These are phyloP conservation scores for Salvia sclarea DNA, from an alignment of 305 asterid genomes.

Conservation along the genomic window DNA sequence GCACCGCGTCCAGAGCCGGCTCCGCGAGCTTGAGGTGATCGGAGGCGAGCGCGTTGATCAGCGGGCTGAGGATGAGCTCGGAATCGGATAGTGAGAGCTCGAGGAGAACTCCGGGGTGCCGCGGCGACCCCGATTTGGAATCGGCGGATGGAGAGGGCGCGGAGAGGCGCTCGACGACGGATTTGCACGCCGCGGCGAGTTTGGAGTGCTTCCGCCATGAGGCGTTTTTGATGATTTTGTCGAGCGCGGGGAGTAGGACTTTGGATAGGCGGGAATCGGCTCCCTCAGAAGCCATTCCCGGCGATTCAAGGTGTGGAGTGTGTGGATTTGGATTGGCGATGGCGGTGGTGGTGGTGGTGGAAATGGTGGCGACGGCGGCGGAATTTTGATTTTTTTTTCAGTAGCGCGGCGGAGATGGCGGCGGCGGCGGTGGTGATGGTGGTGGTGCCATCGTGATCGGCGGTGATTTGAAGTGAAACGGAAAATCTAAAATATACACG, in stretches of 20 bases:
- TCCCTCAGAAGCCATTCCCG: constrained; percentile 99
- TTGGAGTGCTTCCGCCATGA: constrained; percentile 96
- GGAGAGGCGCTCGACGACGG: constrained; percentile 69
- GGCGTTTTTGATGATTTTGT: constrained; percentile 81
- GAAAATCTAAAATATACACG: constrained; percentile 8
- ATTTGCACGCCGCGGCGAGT: constrained; percentile 83
- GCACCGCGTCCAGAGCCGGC: constrained; percentile 87
- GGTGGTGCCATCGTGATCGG: constrained; percentile 22
- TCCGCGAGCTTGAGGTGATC: constrained; percentile 73
- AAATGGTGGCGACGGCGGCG: background rate
- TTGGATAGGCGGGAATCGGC: constrained; percentile 87
- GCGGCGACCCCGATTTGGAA: constrained; percentile 54
- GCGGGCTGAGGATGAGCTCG: constrained; percentile 73
- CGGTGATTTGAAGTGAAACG: constrained; percentile 29
- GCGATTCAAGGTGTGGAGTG: constrained; percentile 29
- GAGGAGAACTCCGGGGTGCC: constrained; percentile 70
- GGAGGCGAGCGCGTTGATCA: constrained; percentile 68
- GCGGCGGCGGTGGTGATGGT: background rate
- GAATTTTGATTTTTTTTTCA: background rate
- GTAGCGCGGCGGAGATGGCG: background rate
- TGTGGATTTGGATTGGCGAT: constrained; percentile 6
- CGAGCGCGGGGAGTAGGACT: constrained; percentile 73
- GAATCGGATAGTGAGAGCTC: constrained; percentile 74
- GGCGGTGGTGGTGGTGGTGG: background rate
- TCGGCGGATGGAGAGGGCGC: constrained; percentile 55